Percentiles rank a stretch among this genome's conserved stretches.
Conservation (phyloP, 805 yeast genomes). For the Metschnikowia reukaufii region DNA sequence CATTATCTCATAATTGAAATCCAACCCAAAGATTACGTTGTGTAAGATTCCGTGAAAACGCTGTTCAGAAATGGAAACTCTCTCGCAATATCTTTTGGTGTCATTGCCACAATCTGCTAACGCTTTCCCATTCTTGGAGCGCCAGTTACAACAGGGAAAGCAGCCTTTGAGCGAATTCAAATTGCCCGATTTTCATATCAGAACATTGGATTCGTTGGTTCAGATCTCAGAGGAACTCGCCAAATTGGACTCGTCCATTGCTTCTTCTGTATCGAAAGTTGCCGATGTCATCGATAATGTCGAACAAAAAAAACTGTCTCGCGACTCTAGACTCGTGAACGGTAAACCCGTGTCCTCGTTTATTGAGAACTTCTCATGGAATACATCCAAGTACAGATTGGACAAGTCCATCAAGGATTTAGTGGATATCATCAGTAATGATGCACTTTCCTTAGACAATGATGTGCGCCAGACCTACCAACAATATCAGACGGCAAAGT, state of each 20-base stretch:
- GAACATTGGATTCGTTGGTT: constrained; percentile 89
- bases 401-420: constrained; percentile 82
- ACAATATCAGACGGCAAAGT: constrained; percentile 76
- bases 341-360: constrained; percentile 57
- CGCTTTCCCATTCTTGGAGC: constrained; percentile 54
- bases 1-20: constrained; percentile 1
- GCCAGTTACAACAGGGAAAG: constrained; percentile 55
- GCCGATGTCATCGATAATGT: constrained; percentile 65
- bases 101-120: constrained; percentile 58
- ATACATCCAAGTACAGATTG: constrained; percentile 76
- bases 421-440: constrained; percentile 66
- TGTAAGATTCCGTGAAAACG: background rate
- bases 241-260: constrained; percentile 79
- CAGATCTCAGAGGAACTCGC: constrained; percentile 86
- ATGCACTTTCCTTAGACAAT: constrained; percentile 77
- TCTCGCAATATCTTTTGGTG: constrained; percentile 51
- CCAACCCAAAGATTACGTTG: background rate
- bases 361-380: constrained; percentile 82
- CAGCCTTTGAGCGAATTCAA: constrained; percentile 56
- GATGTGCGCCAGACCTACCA: constrained; percentile 80
- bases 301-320: constrained; percentile 18
- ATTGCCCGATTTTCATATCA: constrained; percentile 87
- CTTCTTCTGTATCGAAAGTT: constrained; percentile 65
- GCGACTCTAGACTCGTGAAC: constrained; percentile 40
- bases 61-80: constrained; percentile 27